Base-by-base conservation (phyloP, 495 filamentous ascomycete genomes). In the Acidomyces sp. region DNA sequence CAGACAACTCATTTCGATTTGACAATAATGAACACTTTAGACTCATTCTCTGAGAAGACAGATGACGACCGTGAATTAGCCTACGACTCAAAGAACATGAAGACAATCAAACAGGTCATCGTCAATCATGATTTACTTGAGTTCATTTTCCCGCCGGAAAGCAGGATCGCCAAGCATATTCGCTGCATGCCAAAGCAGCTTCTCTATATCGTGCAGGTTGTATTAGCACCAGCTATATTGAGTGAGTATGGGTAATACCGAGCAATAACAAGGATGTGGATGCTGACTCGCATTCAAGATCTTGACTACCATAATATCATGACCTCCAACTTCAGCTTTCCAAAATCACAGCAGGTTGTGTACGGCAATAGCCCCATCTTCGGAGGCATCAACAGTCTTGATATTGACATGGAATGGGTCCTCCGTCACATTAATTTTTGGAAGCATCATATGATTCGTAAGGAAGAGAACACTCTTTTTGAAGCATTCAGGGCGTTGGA, bases 371-470 rank as follows among this genome's bases (percentile, higher is more conserved):
- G 39, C n/a, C 55, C 54, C 2, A 48, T 62, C 24, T 60, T 55
- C 39, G 19, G 3, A 3, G 56, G 56, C 23, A 12, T 13, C 22
- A 39, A 55, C 30, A 41, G 51, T 13, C 17, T 41, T 7, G 30
- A 53, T 16, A 36, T 62, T 34, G 52, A 58, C 41, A 51, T 57
- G 46, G 38, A 46, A 18, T 60, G 39, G 44, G 33, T 52, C 7
- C 45, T 58, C 11, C 56, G 61, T 37, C 32, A 51, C 30, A 26
- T 60, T 19, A 59, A 61, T 46, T 61, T 62, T 58, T 62, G 60
- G 55, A 53, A 46, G 15, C 50, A 50, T 36, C 56, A 62, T 42
- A 57, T 62, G 48, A 39, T 51, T 21, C 50, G 42, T 13, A 15
- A 39, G 9, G 33, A 16, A 17, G 49, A 56, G 31, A 12, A 27